Evolutionary conservation across 805 yeast species (phyloP).

Genomic region (Wilhelminamyces savonicus): DNA sequence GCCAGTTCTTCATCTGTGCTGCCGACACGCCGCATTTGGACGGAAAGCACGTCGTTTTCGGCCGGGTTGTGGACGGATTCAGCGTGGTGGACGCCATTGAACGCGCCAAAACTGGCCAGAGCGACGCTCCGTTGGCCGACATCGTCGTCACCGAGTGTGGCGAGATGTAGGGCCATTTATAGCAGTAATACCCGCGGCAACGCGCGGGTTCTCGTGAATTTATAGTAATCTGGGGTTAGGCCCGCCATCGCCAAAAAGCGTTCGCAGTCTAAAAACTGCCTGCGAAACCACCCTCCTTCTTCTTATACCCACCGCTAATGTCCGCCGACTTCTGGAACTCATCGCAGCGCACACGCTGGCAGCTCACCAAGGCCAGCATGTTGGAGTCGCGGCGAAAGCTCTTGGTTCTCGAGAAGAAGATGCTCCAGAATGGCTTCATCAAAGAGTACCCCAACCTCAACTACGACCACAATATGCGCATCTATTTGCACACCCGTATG

Average conservation of each 20-base stretch:
- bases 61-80: slow-evolving; percentile 39
- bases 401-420: slow-evolving; percentile 32
- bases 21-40: slow-evolving; percentile 31
- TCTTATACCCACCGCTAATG: too few species aligned
- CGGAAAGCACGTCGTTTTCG: slow-evolving; percentile 46
- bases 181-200: too few species aligned
- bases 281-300: too few species aligned
- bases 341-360: slow-evolving; percentile 79
- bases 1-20: slow-evolving; percentile 38
- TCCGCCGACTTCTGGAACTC: slow-evolving; percentile 88
- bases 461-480: slow-evolving; percentile 59
- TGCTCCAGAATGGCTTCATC: slow-evolving; percentile 38
- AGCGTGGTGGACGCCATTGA: slow-evolving; percentile 23
- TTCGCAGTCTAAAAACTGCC: too few species aligned
- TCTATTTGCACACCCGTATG: slow-evolving; percentile 61
- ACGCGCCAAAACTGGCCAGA: background rate
- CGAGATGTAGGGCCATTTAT: too few species aligned
- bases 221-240: too few species aligned
- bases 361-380: slow-evolving; percentile 60
- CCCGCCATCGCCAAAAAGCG: too few species aligned
- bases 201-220: too few species aligned
- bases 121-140: slow-evolving; percentile 1
- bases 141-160: slow-evolving; percentile 5
- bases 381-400: slow-evolving; percentile 38
- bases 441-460: slow-evolving; percentile 39